Evolutionary conservation across 345 rosid genomes (phyloP), one percentile per base, ranked within the genome.

Genomic region (Syzygium aqueum): DNA sequence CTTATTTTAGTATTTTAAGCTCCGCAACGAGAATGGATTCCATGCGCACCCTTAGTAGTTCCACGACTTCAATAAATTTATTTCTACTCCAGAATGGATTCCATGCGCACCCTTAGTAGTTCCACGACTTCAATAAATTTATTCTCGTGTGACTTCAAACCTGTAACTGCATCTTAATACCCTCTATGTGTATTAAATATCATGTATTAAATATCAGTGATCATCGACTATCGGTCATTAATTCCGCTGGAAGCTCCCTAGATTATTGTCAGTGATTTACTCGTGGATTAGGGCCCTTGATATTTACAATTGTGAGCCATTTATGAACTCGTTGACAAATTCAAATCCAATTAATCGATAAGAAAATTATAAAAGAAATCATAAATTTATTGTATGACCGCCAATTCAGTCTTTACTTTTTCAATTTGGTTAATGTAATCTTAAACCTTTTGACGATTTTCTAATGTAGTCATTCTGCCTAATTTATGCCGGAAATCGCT

Each of bases 381-480:
- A 1, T 15, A 15, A 65, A 65, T 14, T 0, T 65, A 65, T 15
- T 30, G 0, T 7, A 7, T 2, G 8, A 2, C 7, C 3, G 3
- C 1, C 11, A 7, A 65, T 61, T 61, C 8, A n/a, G 3, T 65
- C 17, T 1, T 30, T 30, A 30, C 8, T 4, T 30, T 30, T 65
- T 4, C 0, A 30, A 16, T 65, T 30, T 30, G 22, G 21, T 6
- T 16, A 67, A 16, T 65, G 0, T 67, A 30, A 65, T 30, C 2
- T 16, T 30, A 30, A 16, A 67, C 8, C 5, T 0, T 30, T 17
- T 30, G 12, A 30, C 0, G 4, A 30, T 16, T 65, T 61, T 30
- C 0, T 0, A 67, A 30, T 30, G 2, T 16, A 67, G 3, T 30
- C 11, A 0, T 30, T 67, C 2, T 8, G 1, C 0, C 1, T 6